Conservation (phyloP, 495 filamentous ascomycete genomes). For the Zalerion maritima region DNA sequence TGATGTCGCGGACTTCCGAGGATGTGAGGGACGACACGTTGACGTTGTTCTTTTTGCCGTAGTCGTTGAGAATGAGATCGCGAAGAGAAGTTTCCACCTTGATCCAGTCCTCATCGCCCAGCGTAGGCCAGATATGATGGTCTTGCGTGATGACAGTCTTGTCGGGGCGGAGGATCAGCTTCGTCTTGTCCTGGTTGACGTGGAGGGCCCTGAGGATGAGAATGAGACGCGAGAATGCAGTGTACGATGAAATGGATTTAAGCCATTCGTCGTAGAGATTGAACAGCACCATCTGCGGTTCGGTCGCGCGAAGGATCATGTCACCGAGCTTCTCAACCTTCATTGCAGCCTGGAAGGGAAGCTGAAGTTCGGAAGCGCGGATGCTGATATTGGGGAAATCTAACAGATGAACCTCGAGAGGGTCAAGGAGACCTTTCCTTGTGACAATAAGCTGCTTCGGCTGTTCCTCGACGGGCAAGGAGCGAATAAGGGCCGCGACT, state of each 20-base stretch:
- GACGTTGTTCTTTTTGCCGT: slow-evolving; percentile 99
- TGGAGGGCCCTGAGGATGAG: slow-evolving; percentile 91
- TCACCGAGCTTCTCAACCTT: slow-evolving; percentile 98
- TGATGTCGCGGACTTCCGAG: slow-evolving; percentile 96
- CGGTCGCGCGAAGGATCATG: slow-evolving; percentile 95
- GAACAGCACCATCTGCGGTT: slow-evolving; percentile 99
- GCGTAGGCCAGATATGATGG: slow-evolving; percentile 95
- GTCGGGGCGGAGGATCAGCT: slow-evolving; percentile 90
- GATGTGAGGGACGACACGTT: slow-evolving; percentile 93
- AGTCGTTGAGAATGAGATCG: slow-evolving; percentile 94
- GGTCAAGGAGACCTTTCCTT: slow-evolving; percentile 91
- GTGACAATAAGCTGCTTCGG: slow-evolving; percentile 99
- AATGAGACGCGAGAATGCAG: slow-evolving; percentile 91
- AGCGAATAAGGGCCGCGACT: slow-evolving; percentile 94
- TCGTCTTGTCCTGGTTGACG: slow-evolving; percentile 97
- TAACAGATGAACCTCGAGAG: slow-evolving; percentile 89
- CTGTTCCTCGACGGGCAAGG: slow-evolving; percentile 94
- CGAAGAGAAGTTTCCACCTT: slow-evolving; percentile 94
- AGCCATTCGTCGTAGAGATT: slow-evolving; percentile 99
- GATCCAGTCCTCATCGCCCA: slow-evolving; percentile 96
- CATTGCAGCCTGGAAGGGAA: slow-evolving; percentile 99
- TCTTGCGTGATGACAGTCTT: slow-evolving; percentile 98
- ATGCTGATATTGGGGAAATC: slow-evolving; percentile 99
- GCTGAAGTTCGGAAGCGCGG: slow-evolving; percentile 89
- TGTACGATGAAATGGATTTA: slow-evolving; percentile 97